A percentile compares a stretch with the other conserved stretches of the same genome.
These are phyloP conservation scores for Gloeopeniophorella convolvens DNA, from an alignment of 768 basidiomycete species.

Conservation along the genomic window DNA sequence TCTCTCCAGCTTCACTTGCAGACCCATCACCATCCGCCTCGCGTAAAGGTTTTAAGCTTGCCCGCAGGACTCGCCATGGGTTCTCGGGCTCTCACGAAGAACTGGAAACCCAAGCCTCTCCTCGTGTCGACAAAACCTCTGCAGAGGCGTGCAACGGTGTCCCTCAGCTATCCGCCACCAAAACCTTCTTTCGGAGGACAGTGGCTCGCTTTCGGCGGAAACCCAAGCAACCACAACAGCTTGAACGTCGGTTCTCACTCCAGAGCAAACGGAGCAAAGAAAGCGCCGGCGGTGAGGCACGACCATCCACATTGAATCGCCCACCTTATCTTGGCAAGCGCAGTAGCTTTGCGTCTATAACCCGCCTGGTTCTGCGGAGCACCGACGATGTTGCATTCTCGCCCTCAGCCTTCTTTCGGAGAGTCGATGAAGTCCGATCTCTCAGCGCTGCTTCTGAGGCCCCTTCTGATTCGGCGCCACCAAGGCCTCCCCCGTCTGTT, in stretches of 20 bases:
- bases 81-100: too few relatives aligned
- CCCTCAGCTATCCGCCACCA: constrained; percentile 4
- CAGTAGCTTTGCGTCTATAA: constrained; percentile 5
- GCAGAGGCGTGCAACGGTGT: background rate
- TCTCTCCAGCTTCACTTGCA: too few relatives aligned
- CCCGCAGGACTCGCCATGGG: too few relatives aligned
- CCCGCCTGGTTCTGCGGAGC: constrained; percentile 6
- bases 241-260: background rate
- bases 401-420: constrained; percentile 14
- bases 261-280: too few relatives aligned
- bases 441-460: background rate
- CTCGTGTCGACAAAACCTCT: too few relatives aligned
- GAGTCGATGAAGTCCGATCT: constrained; percentile 10
- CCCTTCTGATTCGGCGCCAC: background rate
- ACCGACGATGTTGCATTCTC: constrained; percentile 13
- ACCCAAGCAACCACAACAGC: background rate
- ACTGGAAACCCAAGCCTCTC: too few relatives aligned
- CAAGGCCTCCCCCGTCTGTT: too few relatives aligned
- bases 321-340: background rate
- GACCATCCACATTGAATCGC: background rate
- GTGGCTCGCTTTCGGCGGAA: constrained; percentile 7
- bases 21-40: too few relatives aligned
- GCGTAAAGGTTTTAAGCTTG: too few relatives aligned
- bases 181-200: constrained; percentile 8
- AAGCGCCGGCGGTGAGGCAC: too few relatives aligned